Evolutionary conservation across 2,329 filamentous ascomycete genomes (phyloP).

Genomic region (Aspergillus chevalieri): DNA sequence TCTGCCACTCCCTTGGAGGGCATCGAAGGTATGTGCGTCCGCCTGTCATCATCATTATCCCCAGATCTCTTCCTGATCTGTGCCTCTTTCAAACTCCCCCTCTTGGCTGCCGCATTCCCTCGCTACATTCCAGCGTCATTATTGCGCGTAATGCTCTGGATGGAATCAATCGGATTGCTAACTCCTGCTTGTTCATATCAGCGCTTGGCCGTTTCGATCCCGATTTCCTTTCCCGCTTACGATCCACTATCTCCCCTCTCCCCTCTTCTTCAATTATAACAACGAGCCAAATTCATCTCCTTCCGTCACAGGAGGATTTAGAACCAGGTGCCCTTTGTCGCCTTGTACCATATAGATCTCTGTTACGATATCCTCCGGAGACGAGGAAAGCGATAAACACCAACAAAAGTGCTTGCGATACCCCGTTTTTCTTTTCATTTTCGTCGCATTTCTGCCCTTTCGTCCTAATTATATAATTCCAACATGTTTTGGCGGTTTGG

Average conservation of each 20-base stretch:
- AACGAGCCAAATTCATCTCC: not conserved
- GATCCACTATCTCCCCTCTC: not conserved
- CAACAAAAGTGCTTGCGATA: constrained; percentile 16
- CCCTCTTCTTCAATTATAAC: not conserved
- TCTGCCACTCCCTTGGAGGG: not conserved
- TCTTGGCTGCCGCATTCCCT: not conserved
- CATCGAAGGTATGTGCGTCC: not conserved
- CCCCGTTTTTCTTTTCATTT: constrained; percentile 10
- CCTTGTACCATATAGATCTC: constrained; percentile 22
- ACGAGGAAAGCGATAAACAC: constrained; percentile 11
- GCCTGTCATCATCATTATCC: not conserved
- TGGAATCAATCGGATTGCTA: not conserved
- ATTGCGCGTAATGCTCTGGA: not conserved
- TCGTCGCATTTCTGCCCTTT: constrained; percentile 33
- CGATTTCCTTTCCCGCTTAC: not conserved
- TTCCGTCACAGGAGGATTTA: not conserved
- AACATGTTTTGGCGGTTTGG: constrained; percentile 99
- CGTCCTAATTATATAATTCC: constrained; percentile 36
- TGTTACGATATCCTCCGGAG: constrained; percentile 21
- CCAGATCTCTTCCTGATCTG: not conserved
- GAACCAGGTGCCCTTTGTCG: too few relatives aligned
- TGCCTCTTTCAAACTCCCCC: not conserved
- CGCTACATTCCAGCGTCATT: not conserved
- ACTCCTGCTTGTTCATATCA: not conserved
- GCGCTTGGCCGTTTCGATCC: not conserved